These are phyloP conservation scores for Conticribra guillardii DNA, from an alignment of 108 stramenopile species.

Conservation along the genomic window DNA sequence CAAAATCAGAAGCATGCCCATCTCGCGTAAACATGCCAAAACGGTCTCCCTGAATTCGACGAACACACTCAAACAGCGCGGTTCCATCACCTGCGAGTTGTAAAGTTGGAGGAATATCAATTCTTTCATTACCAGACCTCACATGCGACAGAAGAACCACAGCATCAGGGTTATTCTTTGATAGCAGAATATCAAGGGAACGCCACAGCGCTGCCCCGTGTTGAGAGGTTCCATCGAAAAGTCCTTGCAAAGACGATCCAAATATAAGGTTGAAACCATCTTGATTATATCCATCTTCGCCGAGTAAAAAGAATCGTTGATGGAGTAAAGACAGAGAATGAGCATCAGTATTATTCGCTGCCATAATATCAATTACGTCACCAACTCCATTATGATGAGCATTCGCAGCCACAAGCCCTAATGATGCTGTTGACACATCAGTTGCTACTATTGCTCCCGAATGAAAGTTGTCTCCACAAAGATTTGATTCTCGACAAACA, in stretches of 20 bases:
- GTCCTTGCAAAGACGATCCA: slow-evolving; percentile 59
- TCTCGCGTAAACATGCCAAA: slow-evolving; percentile 56
- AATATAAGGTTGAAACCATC: slow-evolving; percentile 56
- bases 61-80: slow-evolving; percentile 37
- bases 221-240: slow-evolving; percentile 53
- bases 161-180: slow-evolving; percentile 36
- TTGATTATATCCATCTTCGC: neutral
- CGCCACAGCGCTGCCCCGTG: slow-evolving; percentile 38
- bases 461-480: slow-evolving; percentile 24
- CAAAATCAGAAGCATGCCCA: slow-evolving; percentile 57
- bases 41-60: slow-evolving; percentile 51
- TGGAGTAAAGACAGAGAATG: slow-evolving; percentile 3
- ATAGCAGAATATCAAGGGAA: slow-evolving; percentile 44
- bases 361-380: slow-evolving; percentile 3
- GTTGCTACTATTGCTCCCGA: slow-evolving; percentile 23
- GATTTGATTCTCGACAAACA: neutral
- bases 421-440: slow-evolving; percentile 19
- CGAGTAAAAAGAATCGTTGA: slow-evolving; percentile 17
- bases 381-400: slow-evolving; percentile 21
- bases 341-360: slow-evolving; percentile 8
- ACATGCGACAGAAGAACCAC: slow-evolving; percentile 52
- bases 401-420: slow-evolving; percentile 22
- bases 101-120: slow-evolving; percentile 14
- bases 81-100: slow-evolving; percentile 7
- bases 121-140: slow-evolving; percentile 24